A percentile compares a stretch with the other conserved stretches of the same genome.
Evolutionary conservation across 148 eudicot genomes (phyloP).

Genomic region (Vaccinium corymbosum): DNA sequence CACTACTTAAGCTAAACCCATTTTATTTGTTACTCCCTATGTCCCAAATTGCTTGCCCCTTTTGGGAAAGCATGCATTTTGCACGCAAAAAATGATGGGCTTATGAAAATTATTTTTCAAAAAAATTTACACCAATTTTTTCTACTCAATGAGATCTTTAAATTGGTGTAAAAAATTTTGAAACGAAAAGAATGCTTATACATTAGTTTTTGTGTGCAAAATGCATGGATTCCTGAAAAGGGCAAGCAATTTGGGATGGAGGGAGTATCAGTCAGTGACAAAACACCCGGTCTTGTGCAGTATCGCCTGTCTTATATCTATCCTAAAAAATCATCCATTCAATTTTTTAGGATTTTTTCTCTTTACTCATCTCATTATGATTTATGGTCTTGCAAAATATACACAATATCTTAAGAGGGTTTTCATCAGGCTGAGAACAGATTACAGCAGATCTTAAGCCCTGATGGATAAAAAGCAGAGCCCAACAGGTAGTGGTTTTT

Average conservation of each 20-base stretch:
- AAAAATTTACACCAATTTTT: too few relatives aligned
- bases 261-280: too few relatives aligned
- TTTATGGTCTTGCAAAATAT: not conserved
- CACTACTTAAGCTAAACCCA: not conserved
- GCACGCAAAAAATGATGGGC: too few relatives aligned
- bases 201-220: too few relatives aligned
- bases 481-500: not conserved
- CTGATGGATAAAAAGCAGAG: not conserved
- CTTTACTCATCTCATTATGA: not conserved
- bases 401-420: not conserved
- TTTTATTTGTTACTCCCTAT: not conserved
- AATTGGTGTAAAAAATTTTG: too few relatives aligned
- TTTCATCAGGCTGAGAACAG: not conserved
- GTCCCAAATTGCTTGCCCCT: not conserved
- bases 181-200: too few relatives aligned
- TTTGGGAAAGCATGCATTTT: too few relatives aligned
- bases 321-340: not conserved
- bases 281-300: too few relatives aligned
- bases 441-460: not conserved
- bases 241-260: too few relatives aligned
- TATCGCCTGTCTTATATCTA: not conserved
- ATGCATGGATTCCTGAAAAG: too few relatives aligned
- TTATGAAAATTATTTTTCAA: too few relatives aligned
- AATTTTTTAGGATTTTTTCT: not conserved
- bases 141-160: too few relatives aligned